Base-by-base conservation (phyloP, 768 basidiomycete species). In the Floccularia luteovirens region DNA sequence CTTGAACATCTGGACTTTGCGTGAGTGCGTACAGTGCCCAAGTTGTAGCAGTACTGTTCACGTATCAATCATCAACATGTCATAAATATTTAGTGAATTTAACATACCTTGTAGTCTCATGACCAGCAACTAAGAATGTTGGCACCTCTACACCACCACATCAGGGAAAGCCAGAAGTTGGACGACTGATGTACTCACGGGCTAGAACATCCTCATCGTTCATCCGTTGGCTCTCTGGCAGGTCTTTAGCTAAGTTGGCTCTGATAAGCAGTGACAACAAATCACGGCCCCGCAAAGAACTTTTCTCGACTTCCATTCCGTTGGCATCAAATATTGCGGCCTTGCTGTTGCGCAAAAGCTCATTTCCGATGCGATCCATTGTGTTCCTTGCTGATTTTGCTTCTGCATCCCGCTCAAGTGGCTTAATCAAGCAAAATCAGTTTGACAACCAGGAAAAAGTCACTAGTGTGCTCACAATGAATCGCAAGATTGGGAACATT, bases 1-100 rank as follows among this genome's bases (percentile, higher is more conserved):
- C 58, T 45, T 85, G 82, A 3, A 72, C 57, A 1, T 66, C 59
- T 0, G 65, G 64, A 31, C 72, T 46, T 43, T 71, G 62, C 0
- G 72, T 60, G 5, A 87, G 61, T 1, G 72, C 69, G 48, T 65
- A 80, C 0, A 86, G 56, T 3, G 74, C 69, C 82, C 82, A 87
- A 2, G 69, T 65, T 1, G 69, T 63, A 0, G 62, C 69, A 1
- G 70, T 64, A 40, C 69, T 70, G 17, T 14, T 16, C 24, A 21
- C 7, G n/a, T 24, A 23, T 23, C 36, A 25, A 30, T 24, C 14
- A 5, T 12, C 32, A 17, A 8, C 32, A 34, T 8, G 7, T n/a
- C 7, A n/a, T 11, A 5, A 24, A 19, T 13, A 11, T 10, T 10
- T 4, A 8, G 14, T 3, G 13, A 14, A 31, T 19, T 21, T 17